Base-by-base conservation (phyloP, 176 grass and related monocot genomes). In the Guadua angustifolia region DNA sequence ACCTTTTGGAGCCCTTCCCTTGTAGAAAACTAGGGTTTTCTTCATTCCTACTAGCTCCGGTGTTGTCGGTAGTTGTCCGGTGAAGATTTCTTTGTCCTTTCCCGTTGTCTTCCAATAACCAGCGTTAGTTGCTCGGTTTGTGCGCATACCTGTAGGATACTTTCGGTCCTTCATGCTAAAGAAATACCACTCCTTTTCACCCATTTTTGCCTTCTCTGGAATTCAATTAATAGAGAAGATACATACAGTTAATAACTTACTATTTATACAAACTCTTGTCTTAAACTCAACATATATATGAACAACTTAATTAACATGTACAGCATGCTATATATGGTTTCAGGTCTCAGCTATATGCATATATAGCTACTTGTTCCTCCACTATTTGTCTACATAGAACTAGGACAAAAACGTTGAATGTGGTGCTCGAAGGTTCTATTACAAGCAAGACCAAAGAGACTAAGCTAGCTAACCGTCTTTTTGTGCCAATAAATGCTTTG, bases 141-240 rank as follows among this genome's bases (percentile, higher is more conserved):
- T 97, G 0, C 94, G 88, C 19, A 97, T 88, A 0, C 94, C 94
- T 0, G 94, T 97, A 0, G 94, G 94, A 55, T 97, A 97, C 74
- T 97, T 97, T 0, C 92, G 81, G 61, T 97, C 94, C 0, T 81
- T 82, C 19, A 94, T 38, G 63, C 90, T 94, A 60, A 97, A 97
- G 92, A 97, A 97, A 36, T 97, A 97, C 94, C 94, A 97, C 59
- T 97, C 94, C 2, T 97, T 97, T 66, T 97, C 94, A 50, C 94
- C 94, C 45, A 97, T 90, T 39, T 94, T 97, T 0, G 94, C 92
- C 40, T 97, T 97, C 21, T 83, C 94, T 97, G 43, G 2, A 69
- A 77, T 39, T 36, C 49, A 29, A 4, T 77, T 53, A 2, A 55
- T 26, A 19, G 1, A 82, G 5, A 36, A 15, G 35, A 49, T 21